Evolutionary conservation across 208 protist genomes (phyloP).

Genomic region (Trypanosoma boissoni): DNA sequence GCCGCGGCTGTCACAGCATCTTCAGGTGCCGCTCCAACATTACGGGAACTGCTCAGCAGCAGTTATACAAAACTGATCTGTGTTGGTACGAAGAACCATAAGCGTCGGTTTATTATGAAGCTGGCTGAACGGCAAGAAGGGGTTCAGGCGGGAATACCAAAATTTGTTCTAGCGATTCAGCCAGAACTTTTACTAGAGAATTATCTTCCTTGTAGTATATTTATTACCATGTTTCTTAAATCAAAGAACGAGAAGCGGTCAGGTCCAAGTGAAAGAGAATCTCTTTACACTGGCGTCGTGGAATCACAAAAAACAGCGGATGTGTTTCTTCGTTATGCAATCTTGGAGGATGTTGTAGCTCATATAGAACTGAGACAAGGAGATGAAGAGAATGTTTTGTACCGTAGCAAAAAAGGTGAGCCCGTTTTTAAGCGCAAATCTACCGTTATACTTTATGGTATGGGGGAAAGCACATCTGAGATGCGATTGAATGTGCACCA

Average conservation of each 20-base stretch:
- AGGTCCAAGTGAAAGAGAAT: background rate
- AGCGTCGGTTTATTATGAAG: conserved; percentile 28
- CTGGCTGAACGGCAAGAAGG: conserved; percentile 40
- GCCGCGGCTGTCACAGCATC: conserved; percentile 15
- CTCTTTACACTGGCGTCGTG: conserved; percentile 24
- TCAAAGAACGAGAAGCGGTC: conserved; percentile 20
- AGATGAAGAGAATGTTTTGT: background rate
- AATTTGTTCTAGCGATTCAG: conserved; percentile 61
- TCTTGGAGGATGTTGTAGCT: conserved; percentile 30
- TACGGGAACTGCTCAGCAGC: conserved; percentile 45
- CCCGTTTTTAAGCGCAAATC: background rate
- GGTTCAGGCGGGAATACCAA: conserved; percentile 63
- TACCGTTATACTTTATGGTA: conserved; percentile 2
- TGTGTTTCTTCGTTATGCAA: conserved; percentile 31
- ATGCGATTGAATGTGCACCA: conserved; percentile 41
- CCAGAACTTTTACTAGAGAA: conserved; percentile 65
- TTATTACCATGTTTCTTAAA: conserved; percentile 33
- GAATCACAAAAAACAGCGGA: conserved; percentile 37
- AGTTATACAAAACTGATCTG: conserved; percentile 35
- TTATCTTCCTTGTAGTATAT: conserved; percentile 63
- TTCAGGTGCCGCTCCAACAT: conserved; percentile 26
- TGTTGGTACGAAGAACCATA: background rate
- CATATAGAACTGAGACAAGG: conserved; percentile 42
- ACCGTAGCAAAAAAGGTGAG: background rate
- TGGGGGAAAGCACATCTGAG: conserved; percentile 22